These are phyloP conservation scores for Henningerozyma blattae DNA, from an alignment of 805 yeast species.

Conservation along the genomic window DNA sequence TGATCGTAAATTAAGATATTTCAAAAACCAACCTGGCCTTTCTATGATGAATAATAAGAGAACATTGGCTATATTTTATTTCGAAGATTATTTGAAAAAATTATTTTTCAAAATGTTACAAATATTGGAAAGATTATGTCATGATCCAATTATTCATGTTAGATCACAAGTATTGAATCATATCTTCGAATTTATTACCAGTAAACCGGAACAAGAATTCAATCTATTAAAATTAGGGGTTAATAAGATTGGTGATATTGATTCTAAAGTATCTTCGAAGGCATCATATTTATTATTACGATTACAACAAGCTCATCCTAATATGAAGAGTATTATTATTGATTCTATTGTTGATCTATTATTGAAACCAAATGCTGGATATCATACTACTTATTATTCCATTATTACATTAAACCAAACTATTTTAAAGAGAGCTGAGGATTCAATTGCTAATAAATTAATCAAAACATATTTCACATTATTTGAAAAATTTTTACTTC, in stretches of 20 bases:
- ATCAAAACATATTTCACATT: constrained; percentile 76
- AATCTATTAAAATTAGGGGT: constrained; percentile 81
- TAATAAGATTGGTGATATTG: constrained; percentile 88
- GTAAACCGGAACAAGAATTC: constrained; percentile 95
- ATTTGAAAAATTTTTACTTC: constrained; percentile 71
- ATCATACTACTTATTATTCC: constrained; percentile 82
- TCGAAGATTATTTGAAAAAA: constrained; percentile 80
- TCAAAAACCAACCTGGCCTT: constrained; percentile 61
- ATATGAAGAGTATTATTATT: constrained; percentile 76
- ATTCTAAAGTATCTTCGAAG: constrained; percentile 80
- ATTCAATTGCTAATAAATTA: constrained; percentile 68
- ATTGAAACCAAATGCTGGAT: constrained; percentile 63
- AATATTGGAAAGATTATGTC: constrained; percentile 67
- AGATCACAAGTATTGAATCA: constrained; percentile 66
- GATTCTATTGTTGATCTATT: constrained; percentile 73
- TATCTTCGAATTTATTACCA: constrained; percentile 64
- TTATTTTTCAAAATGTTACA: constrained; percentile 66
- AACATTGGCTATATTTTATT: constrained; percentile 63
- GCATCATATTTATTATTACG: constrained; percentile 72
- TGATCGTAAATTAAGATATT: constrained; percentile 67
- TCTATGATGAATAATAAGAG: constrained; percentile 34
- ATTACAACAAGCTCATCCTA: constrained; percentile 85
- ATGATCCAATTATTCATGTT: constrained; percentile 84
- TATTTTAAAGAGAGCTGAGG: constrained; percentile 67
- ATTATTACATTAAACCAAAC: constrained; percentile 87